Base-by-base conservation (phyloP, 2,329 filamentous ascomycete species). In the Hypoxylon sp. region DNA sequence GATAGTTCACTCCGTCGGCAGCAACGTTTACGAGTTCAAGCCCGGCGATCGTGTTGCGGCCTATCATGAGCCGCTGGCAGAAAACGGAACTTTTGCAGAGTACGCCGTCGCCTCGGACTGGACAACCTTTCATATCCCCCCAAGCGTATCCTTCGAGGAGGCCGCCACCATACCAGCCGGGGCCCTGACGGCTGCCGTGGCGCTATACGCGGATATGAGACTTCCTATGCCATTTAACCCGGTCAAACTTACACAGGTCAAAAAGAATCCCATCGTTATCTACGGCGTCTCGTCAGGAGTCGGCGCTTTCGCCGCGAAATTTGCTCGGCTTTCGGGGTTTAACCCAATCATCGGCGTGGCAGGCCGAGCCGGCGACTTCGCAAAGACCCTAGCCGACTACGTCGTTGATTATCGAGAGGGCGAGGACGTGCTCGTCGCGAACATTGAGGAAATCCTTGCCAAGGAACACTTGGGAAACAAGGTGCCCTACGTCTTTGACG, bases 11-110 rank as follows among this genome's bases (percentile, higher is more conserved):
- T 72, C 74, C 42, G 76, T 82, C 15, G 81, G 81, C n/a, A 64
- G 73, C 15, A 72, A 77, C 23, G 80, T 83, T 2, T 76, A 55
- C 80, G 60, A 63, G 35, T 65, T 83, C 75, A 77, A 77, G 58
- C 73, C 74, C 0, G 84, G 83, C 26, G 83, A 86, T 69, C 78
- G 82, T 13, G 83, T 86, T 1, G 79, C 81, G 7, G 81, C 80
- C 3, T 84, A 85, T 73, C 78, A 81, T 66, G 68, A 76, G 59
- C 73, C 76, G 66, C 15, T 57, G 8, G 67, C 69, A 1, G 68
- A 73, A 1, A 64, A 70, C 33, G 77, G 77, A 5, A 71, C 68
- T 56, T 75, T 66, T 57, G 77, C 75, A 24, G 78, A 81, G 65
- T 80, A 79, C 49, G 74, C 77, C 13, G 58, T 80, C 11, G 75